phyloP scores from a whole-genome alignment of 345 rosid genomes.

The Moricandia moricandioides region DNA sequence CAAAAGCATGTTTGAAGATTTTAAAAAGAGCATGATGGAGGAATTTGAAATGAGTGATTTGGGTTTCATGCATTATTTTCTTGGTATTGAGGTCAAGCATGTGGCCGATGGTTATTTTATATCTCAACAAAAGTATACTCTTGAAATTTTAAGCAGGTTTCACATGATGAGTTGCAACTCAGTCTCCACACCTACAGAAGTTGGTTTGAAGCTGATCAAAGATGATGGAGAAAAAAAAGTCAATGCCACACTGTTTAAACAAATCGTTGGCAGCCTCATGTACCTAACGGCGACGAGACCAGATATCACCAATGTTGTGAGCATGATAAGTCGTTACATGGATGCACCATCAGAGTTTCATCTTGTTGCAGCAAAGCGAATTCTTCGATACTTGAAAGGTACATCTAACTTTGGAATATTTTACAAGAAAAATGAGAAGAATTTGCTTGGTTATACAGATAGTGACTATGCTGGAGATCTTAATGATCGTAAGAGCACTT shows the following conservation, averaged over 20 bases:
- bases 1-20: too few species aligned
- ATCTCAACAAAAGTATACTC: neutral
- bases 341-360: neutral
- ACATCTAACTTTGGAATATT: neutral
- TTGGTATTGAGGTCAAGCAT: neutral
- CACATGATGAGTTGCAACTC: neutral
- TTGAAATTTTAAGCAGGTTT: neutral
- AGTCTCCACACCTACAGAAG: neutral
- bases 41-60: neutral
- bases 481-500: neutral
- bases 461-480: neutral
- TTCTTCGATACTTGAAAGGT: neutral
- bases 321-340: neutral
- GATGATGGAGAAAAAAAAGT: neutral
- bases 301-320: neutral
- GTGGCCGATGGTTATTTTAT: neutral
- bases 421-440: neutral
- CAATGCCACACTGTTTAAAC: neutral
- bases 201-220: neutral
- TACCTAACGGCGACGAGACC: too few species aligned
- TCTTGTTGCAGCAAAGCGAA: neutral
- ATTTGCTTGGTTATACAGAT: neutral
- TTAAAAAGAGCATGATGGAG: neutral
- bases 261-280: neutral
- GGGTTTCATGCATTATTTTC: neutral